Conservation (phyloP, 805 yeast genomes). For the Groenewaldozyma tartarivorans region DNA sequence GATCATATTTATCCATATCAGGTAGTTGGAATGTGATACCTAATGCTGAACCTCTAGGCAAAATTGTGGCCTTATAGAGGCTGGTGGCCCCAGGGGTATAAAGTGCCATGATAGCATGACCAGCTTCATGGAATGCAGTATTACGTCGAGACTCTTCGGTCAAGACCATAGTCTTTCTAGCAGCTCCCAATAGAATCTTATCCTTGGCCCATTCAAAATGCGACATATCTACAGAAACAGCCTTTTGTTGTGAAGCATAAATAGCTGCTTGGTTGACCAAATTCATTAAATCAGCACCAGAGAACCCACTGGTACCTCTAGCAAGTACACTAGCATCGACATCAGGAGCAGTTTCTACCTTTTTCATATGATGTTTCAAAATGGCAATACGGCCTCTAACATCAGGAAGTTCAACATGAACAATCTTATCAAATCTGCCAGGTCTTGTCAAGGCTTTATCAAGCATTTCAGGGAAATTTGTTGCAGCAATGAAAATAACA, state of each 20-base stretch:
- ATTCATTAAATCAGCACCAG: constrained; percentile 97
- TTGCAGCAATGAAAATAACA: constrained; percentile 93
- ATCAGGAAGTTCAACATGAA: constrained; percentile 91
- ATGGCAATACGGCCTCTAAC: constrained; percentile 96
- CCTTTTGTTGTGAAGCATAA: constrained; percentile 87
- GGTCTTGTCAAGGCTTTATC: constrained; percentile 98
- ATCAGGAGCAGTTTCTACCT: constrained; percentile 73
- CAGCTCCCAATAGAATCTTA: constrained; percentile 96
- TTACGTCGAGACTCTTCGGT: constrained; percentile 89
- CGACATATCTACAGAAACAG: constrained; percentile 77
- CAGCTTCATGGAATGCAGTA: constrained; percentile 98
- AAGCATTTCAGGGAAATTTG: constrained; percentile 93
- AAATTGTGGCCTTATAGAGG: constrained; percentile 89
- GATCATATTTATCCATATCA: constrained; percentile 95
- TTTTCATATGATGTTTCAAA: constrained; percentile 80
- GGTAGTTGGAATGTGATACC: constrained; percentile 97
- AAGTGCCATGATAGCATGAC: constrained; percentile 97
- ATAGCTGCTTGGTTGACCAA: constrained; percentile 97
- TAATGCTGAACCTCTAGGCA: constrained; percentile 93
- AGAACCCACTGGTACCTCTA: constrained; percentile 93
- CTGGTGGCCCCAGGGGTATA: constrained; percentile 92
- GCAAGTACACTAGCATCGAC: constrained; percentile 89
- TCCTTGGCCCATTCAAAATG: constrained; percentile 99
- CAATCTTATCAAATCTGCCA: constrained; percentile 94
- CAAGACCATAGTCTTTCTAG: constrained; percentile 93